These are phyloP conservation scores for Aspergillus quadricinctus DNA, from an alignment of 2,329 filamentous ascomycete genomes.

Conservation along the genomic window DNA sequence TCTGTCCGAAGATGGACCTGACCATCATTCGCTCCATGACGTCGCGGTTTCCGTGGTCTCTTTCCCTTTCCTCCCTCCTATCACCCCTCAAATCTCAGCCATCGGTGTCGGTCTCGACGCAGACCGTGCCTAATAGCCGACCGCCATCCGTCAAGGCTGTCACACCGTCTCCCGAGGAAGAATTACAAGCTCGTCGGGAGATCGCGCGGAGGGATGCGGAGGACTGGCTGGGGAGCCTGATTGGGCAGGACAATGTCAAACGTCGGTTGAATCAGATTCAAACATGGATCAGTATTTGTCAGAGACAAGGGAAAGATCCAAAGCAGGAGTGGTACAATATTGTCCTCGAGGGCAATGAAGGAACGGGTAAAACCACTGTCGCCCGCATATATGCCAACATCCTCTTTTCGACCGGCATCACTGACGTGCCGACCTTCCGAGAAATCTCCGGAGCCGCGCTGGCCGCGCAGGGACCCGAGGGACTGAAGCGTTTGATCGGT, in stretches of 20 bases:
- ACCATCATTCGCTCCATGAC: not conserved
- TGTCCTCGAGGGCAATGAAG: conserved; percentile 15
- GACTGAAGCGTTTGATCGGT: conserved; percentile 5
- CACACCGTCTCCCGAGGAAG: conserved; percentile 5
- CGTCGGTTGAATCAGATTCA: conserved; percentile 17
- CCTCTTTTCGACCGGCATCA: conserved; percentile 15
- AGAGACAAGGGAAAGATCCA: conserved; percentile 17
- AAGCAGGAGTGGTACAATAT: conserved; percentile 19
- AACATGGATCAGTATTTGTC: conserved; percentile 17
- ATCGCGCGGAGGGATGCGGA: conserved; percentile 8
- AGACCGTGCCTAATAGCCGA: not conserved
- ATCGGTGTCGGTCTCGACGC: not conserved
- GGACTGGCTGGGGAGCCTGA: conserved; percentile 11
- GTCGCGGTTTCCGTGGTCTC: not conserved
- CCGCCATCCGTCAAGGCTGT: not conserved
- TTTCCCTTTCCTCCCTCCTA: not conserved
- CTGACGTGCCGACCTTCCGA: conserved; percentile 7
- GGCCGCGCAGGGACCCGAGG: conserved; percentile 8
- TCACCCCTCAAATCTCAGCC: not conserved
- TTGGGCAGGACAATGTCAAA: conserved; percentile 16
- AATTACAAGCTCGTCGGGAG: conserved; percentile 6
- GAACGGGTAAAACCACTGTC: conserved; percentile 17
- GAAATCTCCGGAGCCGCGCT: conserved; percentile 14
- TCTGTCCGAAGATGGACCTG: not conserved
- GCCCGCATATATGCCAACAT: conserved; percentile 18